phyloP scores from a whole-genome alignment of 2,329 filamentous ascomycete genomes.

The Stachybotrys elegans region DNA sequence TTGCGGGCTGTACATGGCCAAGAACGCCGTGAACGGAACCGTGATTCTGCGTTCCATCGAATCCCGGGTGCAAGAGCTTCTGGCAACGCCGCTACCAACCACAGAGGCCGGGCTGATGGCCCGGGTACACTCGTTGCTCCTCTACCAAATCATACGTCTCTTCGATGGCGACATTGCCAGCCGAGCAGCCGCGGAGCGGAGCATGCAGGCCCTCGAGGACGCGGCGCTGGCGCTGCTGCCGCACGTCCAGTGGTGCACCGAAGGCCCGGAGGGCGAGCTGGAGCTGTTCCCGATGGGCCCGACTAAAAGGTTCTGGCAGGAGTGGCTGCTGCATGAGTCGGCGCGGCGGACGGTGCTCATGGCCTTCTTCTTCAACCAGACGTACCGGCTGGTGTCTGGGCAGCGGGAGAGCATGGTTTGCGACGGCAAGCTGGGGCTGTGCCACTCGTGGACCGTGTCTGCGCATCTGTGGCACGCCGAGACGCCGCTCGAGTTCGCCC shows the following conservation, averaged over 20 bases:
- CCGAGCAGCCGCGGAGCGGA: conserved; percentile 31
- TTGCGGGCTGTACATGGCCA: conserved; percentile 48
- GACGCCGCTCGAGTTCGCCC: conserved; percentile 29
- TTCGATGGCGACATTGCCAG: conserved; percentile 45
- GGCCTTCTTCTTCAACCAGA: conserved; percentile 38
- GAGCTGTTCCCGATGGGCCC: conserved; percentile 31
- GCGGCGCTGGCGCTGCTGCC: conserved; percentile 25
- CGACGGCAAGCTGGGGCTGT: conserved; percentile 22
- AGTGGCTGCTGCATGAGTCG: conserved; percentile 50
- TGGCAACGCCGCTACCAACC: conserved; percentile 26
- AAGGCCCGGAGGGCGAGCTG: conserved; percentile 12
- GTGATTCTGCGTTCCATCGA: conserved; percentile 45
- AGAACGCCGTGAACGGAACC: conserved; percentile 40
- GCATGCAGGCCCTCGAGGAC: conserved; percentile 25
- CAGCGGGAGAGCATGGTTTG: conserved; percentile 16
- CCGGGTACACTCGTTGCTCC: conserved; percentile 40
- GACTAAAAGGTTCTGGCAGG: conserved; percentile 40
- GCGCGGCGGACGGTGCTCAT: conserved; percentile 45
- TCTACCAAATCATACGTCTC: conserved; percentile 45
- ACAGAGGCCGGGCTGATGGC: conserved; percentile 27
- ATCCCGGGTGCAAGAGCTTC: conserved; percentile 36
- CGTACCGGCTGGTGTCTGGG: conserved; percentile 28
- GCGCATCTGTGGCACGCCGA: conserved; percentile 31
- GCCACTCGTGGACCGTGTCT: conserved; percentile 34
- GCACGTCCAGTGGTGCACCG: conserved; percentile 25